Evolutionary conservation across 2,329 filamentous ascomycete genomes (phyloP), one percentile per base, ranked within the genome.

Genomic region (Teratosphaeria gauchensis): DNA sequence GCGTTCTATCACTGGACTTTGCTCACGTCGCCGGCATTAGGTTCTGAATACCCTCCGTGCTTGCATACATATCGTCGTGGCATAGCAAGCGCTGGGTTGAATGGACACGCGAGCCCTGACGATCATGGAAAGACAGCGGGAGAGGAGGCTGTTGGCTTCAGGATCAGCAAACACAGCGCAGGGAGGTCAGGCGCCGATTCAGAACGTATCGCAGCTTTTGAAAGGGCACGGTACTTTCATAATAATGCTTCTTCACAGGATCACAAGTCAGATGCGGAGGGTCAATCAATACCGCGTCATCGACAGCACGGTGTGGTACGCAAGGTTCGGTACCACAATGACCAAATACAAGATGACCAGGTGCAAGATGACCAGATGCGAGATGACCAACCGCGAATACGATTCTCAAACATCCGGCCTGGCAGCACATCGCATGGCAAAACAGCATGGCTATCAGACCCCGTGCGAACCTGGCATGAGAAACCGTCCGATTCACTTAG

Each of bases 1-100:
- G 71, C 71, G 56, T 78, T 78, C 63, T 77, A 77, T 66, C 69
- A 68, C 64, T 79, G 75, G 76, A 74, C 63, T 58, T 57, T 73
- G 59, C 63, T 71, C 53, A 62, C 42, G 19, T 53, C 57, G 9
- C 28, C 53, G 9, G n/a, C 55, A 21, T 32, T 19, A 51, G 21
- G 42, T 1, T 48, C 7, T 16, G 42, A 21, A 8, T n/a, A 21
- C n/a, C 33, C 14, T 14, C 31, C 19, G 19, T 54, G 38, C 53
- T 42, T 30, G 6, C 48, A 57, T 30, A 32, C n/a, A 8, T 4
- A 28, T 38, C 30, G 53, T 53, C 56, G 51, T 19, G 16, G 42
- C 16, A 5, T 48, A 2, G 16, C 42, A 19, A 19, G 16, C 42
- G 19, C 16, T 48, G 42, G 16, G 9, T n/a, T 5, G 42, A 8